Percentiles rank a stretch among this genome's conserved stretches.
Evolutionary conservation across 495 filamentous ascomycete species (phyloP).

Genomic region (Darksidea phi): DNA sequence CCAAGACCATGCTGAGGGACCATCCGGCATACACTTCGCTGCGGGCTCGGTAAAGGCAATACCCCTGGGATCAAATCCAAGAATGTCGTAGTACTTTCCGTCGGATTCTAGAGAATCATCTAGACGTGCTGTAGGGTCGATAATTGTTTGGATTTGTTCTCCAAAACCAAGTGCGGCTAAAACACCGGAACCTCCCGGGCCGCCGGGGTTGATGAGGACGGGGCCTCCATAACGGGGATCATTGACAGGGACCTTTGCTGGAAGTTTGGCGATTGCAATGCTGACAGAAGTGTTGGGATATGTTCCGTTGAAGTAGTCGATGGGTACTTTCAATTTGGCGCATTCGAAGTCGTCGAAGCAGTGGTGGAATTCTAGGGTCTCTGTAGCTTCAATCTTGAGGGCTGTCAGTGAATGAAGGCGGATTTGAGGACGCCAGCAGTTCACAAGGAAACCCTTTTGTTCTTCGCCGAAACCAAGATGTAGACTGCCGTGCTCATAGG

Average conservation of each 20-base stretch:
- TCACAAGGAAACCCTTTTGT: too few relatives aligned
- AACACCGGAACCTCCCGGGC: constrained; percentile 50
- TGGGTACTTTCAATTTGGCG: constrained; percentile 44
- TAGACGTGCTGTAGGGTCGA: constrained; percentile 42
- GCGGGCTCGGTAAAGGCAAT: constrained; percentile 41
- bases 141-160: constrained; percentile 38
- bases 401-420: neutral
- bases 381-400: constrained; percentile 21
- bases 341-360: constrained; percentile 43
- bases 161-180: constrained; percentile 28
- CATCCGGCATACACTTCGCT: constrained; percentile 51
- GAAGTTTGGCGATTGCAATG: constrained; percentile 43
- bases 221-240: constrained; percentile 47
- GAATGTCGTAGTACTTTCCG: constrained; percentile 53
- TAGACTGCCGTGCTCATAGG: neutral
- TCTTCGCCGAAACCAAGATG: too few relatives aligned
- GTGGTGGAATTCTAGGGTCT: constrained; percentile 21
- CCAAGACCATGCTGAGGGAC: constrained; percentile 36
- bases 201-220: constrained; percentile 48
- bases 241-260: constrained; percentile 45
- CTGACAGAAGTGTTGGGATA: constrained; percentile 36
- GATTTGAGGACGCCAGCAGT: neutral
- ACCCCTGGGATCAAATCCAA: constrained; percentile 54
- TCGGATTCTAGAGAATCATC: constrained; percentile 18
- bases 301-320: constrained; percentile 48